Evolutionary conservation across 1,284 basidiomycete species (phyloP), one percentile per base, ranked within the genome.

Genomic region (Fomitopsis schrenkii): DNA sequence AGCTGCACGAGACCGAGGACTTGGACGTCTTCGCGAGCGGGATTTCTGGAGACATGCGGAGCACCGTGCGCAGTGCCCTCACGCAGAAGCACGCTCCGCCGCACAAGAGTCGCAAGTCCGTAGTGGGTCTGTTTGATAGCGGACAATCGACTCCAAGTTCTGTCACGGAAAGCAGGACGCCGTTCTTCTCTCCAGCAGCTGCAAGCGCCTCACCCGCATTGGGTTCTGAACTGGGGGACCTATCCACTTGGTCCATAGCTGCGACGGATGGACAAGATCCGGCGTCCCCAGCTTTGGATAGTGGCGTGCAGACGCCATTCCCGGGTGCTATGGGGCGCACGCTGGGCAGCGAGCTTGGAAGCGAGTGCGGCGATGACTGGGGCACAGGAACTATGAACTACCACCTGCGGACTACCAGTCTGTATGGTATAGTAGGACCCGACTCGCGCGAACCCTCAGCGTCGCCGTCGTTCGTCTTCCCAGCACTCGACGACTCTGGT

Each of bases 91-190:
- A 41, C 10, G 53, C 22, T 17, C 36, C 58, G 42, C 48, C 57
- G 7, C 67, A 67, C 59, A 78, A 72, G 62, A 64, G 76, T n/a
- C 82, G 89, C 57, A 87, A 83, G 65, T 84, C 84, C 8, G 81
- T 91, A 17, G 78, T 87, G 22, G 87, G 86, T 9, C 73, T 90
- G 8, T 91, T 91, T 64, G 84, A 86, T 44, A 42, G 57, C 41
- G 57, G 35, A n/a, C 36, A 57, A 5, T 69, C 68, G 54, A 66
- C 69, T 2, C 55, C 62, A 15, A 38, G 26, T 14, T 46, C 59
- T 36, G 4, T 41, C 7, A 22, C 28, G 52, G 56, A 44, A 19
- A 19, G 22, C 33, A n/a, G 44, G 22, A 17, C 6, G 26, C 22
- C 44, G 56, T 35, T 58, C 33, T 45, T 46, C 41, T 53, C 46